Evolutionary conservation across 176 grass and related monocot genomes (phyloP).

Genomic region (Zizania latifolia): DNA sequence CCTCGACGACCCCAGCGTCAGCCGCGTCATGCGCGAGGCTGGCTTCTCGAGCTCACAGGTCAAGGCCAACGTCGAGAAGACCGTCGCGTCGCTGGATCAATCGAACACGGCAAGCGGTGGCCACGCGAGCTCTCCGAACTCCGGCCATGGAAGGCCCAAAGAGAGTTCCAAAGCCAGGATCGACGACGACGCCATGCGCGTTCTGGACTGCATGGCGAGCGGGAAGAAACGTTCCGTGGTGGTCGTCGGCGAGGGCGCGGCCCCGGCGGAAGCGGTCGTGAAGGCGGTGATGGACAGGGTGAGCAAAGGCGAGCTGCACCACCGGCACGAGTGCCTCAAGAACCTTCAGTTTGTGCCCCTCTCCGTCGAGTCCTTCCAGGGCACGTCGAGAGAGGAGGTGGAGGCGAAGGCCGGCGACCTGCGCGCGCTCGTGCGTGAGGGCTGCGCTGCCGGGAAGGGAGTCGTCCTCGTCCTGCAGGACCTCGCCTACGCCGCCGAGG

Average conservation of each 20-base stretch:
- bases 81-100: conserved; percentile 17
- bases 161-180: not conserved
- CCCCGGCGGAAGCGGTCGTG: conserved; percentile 30
- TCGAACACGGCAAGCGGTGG: not conserved
- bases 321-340: conserved; percentile 42
- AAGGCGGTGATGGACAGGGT: conserved; percentile 74
- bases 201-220: conserved; percentile 53
- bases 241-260: conserved; percentile 43
- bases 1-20: conserved; percentile 94
- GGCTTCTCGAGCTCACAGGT: conserved; percentile 84
- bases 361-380: conserved; percentile 39
- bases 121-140: not conserved
- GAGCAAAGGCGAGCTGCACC: conserved; percentile 52
- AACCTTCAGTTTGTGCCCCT: conserved; percentile 68
- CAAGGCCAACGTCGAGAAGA: conserved; percentile 68
- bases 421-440: conserved; percentile 44
- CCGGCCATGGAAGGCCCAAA: not conserved
- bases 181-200: conserved; percentile 45
- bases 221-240: conserved; percentile 40
- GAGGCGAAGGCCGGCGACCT: conserved; percentile 50
- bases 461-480: conserved; percentile 70
- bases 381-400: conserved; percentile 51
- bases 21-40: conserved; percentile 92
- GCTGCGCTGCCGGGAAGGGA: conserved; percentile 44
- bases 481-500: conserved; percentile 57